phyloP scores from a whole-genome alignment of 164 flowering plant genomes.

The Buxus sempervirens region DNA sequence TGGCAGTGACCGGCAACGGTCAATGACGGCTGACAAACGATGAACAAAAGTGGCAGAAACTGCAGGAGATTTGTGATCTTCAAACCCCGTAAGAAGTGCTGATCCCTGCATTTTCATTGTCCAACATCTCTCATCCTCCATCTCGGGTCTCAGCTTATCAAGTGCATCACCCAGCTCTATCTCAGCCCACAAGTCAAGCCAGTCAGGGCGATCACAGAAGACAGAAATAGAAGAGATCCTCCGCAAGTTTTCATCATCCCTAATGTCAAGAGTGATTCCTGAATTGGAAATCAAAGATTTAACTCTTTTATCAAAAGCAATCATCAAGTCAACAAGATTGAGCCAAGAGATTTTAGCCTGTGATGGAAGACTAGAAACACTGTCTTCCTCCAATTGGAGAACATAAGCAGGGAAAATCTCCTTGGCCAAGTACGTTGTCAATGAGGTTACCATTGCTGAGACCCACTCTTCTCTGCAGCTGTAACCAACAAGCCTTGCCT shows the following conservation, averaged over 20 bases:
- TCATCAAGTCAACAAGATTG: constrained; percentile 87
- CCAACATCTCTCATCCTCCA: constrained; percentile 75
- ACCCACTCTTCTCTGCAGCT: constrained; percentile 99
- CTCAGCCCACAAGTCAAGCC: constrained; percentile 94
- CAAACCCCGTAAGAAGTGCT: constrained; percentile 39
- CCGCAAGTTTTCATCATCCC: constrained; percentile 52
- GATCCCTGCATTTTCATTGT: constrained; percentile 41
- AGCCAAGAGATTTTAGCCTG: constrained; percentile 70
- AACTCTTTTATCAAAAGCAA: constrained; percentile 73
- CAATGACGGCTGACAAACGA: constrained; percentile 53
- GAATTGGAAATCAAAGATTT: constrained; percentile 60
- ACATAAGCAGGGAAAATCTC: constrained; percentile 70
- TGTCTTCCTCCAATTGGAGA: constrained; percentile 54
- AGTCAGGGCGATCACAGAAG: constrained; percentile 90
- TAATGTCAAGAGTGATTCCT: constrained; percentile 47
- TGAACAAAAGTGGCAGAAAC: constrained; percentile 47
- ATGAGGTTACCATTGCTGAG: constrained; percentile 79
- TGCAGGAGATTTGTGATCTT: constrained; percentile 61
- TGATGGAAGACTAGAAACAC: constrained; percentile 24
- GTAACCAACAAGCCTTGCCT: constrained; percentile 80
- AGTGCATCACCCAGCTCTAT: constrained; percentile 61
- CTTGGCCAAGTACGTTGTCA: constrained; percentile 75
- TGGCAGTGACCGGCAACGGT: constrained; percentile 74
- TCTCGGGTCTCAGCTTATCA: constrained; percentile 57
- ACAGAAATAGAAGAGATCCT: constrained; percentile 70